A percentile compares a stretch with the other conserved stretches of the same genome.
Conservation (phyloP, 768 basidiomycete genomes). For the Russula earlei region DNA sequence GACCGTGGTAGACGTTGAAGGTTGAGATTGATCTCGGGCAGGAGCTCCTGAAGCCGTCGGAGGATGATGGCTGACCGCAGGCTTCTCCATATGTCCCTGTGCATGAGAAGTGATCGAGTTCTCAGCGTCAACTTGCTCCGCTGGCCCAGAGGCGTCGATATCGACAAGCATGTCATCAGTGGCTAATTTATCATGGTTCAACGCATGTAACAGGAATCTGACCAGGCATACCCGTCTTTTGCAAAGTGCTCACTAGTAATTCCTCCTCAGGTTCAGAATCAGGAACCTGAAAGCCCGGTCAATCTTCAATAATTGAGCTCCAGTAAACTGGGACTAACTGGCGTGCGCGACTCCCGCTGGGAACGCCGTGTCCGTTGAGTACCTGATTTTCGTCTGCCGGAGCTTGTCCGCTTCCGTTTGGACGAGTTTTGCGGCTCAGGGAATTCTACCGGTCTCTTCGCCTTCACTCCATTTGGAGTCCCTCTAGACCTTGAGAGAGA, state of each 20-base stretch:
- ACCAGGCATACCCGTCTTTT: background rate
- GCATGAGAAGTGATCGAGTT: background rate
- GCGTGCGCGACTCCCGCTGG: background rate
- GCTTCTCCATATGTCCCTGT: background rate
- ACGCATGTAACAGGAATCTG: background rate
- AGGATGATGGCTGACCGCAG: background rate
- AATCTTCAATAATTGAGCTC: background rate
- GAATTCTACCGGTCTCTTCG: conserved; percentile 3
- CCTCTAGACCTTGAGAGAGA: background rate
- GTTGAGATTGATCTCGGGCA: background rate
- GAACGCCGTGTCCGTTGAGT: background rate
- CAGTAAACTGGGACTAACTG: conserved; percentile 2
- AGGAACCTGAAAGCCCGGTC: conserved; percentile 3
- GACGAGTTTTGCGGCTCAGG: background rate
- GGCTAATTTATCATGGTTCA: background rate
- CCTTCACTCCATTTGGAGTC: background rate
- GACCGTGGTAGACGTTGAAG: background rate
- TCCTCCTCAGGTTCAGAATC: conserved; percentile 11
- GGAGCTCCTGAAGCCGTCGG: background rate
- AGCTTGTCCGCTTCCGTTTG: conserved; percentile 8
- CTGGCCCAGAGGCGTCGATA: background rate
- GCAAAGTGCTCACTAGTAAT: background rate
- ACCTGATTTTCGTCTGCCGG: conserved; percentile 7
- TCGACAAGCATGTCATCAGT: background rate
- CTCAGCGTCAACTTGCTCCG: background rate